phyloP scores from a whole-genome alignment of 805 yeast species.

The Maudiozyma bulderi region DNA sequence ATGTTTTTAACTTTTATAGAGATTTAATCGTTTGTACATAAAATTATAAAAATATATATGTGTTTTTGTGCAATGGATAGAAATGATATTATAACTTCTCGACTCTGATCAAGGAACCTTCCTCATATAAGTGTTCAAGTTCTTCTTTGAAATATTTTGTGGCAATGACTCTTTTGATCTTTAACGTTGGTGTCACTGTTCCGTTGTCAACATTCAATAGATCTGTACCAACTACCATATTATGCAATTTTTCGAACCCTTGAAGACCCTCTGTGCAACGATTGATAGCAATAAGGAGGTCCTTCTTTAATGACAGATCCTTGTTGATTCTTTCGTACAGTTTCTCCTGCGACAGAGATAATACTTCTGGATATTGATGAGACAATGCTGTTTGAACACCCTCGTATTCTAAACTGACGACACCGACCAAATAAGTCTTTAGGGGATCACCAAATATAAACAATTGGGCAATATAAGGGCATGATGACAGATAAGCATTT shows the following conservation, averaged over 20 bases:
- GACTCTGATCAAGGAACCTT: constrained; percentile 35
- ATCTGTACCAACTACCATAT: constrained; percentile 42
- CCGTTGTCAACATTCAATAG: constrained; percentile 55
- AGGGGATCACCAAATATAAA: constrained; percentile 58
- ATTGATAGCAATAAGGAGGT: constrained; percentile 16
- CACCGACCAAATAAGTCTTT: constrained; percentile 46
- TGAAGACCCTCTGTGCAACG: constrained; percentile 31
- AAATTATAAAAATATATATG: no score
- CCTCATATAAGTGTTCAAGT: constrained; percentile 38
- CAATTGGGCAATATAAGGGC: constrained; percentile 43
- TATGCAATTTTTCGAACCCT: constrained; percentile 58
- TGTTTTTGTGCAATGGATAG: not conserved
- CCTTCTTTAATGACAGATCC: constrained; percentile 10
- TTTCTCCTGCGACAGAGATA: constrained; percentile 21
- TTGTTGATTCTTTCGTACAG: constrained; percentile 17
- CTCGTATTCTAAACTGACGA: constrained; percentile 51
- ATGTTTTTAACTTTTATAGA: no score
- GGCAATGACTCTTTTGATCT: constrained; percentile 44
- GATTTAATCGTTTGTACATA: no score
- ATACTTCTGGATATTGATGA: constrained; percentile 26
- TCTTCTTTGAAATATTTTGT: constrained; percentile 34
- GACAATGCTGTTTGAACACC: constrained; percentile 29
- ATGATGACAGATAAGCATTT: constrained; percentile 45
- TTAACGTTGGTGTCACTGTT: constrained; percentile 58
- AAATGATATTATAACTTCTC: constrained; percentile 8